Evolutionary conservation across 208 protist genomes (phyloP).

Genomic region (Entamoeba histolytica): DNA sequence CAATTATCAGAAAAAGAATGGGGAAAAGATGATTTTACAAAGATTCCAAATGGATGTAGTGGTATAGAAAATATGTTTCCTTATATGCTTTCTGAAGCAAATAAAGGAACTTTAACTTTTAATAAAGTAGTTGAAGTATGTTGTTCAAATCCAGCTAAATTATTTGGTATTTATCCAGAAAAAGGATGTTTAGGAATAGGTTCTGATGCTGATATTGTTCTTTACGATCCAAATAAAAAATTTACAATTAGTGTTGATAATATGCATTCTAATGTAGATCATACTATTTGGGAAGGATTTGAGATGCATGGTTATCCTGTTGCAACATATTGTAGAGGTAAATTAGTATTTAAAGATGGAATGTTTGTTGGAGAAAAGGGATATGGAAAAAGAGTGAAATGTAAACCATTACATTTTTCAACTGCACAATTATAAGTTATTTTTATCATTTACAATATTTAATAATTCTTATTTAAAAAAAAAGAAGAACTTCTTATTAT

Average conservation of each 20-base stretch:
- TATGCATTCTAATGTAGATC: neutral
- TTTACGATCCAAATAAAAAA: neutral
- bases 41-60: neutral
- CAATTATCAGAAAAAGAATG: neutral
- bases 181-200: neutral
- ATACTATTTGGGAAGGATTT: neutral
- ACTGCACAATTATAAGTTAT: no score
- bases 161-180: constrained; percentile 1
- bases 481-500: no score
- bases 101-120: neutral
- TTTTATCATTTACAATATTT: no score
- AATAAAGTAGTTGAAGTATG: neutral
- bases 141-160: neutral
- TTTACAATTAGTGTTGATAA: neutral
- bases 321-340: neutral
- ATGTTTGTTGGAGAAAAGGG: neutral
- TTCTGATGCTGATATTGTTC: constrained; percentile 5
- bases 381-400: neutral
- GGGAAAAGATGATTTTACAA: neutral
- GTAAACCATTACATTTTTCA: neutral
- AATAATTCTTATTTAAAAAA: no score
- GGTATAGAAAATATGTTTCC: neutral
- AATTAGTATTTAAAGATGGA: neutral
- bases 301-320: neutral
- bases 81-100: neutral